Conservation (phyloP, 2,329 filamentous ascomycete genomes). For the Pyrenophora graminea region DNA sequence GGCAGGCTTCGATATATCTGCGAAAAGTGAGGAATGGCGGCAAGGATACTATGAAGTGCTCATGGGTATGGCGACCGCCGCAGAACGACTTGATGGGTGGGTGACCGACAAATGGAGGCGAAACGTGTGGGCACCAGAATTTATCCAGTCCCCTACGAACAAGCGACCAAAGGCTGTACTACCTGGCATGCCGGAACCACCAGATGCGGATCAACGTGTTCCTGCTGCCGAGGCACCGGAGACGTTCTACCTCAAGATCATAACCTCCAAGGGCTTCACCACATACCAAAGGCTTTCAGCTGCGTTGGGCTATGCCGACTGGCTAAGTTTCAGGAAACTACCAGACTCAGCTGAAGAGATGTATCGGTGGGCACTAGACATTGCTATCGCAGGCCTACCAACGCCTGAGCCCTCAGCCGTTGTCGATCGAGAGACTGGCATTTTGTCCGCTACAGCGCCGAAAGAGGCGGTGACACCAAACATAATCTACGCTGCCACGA, state of each 20-base stretch:
- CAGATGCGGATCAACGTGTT: slow-evolving; percentile 75
- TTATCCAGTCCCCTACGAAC: slow-evolving; percentile 82
- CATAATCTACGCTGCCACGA: slow-evolving; percentile 73
- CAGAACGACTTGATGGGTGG: slow-evolving; percentile 82
- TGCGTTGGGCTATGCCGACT: slow-evolving; percentile 80
- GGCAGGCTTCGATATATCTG: slow-evolving; percentile 69
- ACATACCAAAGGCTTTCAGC: slow-evolving; percentile 80
- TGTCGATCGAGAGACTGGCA: slow-evolving; percentile 65
- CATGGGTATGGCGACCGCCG: slow-evolving; percentile 74
- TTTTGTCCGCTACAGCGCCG: slow-evolving; percentile 61
- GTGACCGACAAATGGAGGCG: slow-evolving; percentile 66
- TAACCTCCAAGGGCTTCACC: slow-evolving; percentile 79
- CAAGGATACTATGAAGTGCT: slow-evolving; percentile 83
- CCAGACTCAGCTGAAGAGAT: slow-evolving; percentile 69
- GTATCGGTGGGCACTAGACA: slow-evolving; percentile 75
- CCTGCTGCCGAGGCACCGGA: slow-evolving; percentile 70
- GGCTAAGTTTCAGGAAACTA: slow-evolving; percentile 76
- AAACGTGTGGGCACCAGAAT: slow-evolving; percentile 70
- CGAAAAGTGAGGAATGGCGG: slow-evolving; percentile 81
- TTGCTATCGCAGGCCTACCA: slow-evolving; percentile 65
- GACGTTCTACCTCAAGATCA: slow-evolving; percentile 77
- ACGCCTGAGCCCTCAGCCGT: slow-evolving; percentile 49
- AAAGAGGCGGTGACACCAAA: slow-evolving; percentile 67
- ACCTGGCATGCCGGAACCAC: slow-evolving; percentile 65
- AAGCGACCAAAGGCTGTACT: slow-evolving; percentile 75